Evolutionary conservation across 306 rosid species (phyloP), one percentile per base, ranked within the genome.

Genomic region (Dicorynia guianensis): DNA sequence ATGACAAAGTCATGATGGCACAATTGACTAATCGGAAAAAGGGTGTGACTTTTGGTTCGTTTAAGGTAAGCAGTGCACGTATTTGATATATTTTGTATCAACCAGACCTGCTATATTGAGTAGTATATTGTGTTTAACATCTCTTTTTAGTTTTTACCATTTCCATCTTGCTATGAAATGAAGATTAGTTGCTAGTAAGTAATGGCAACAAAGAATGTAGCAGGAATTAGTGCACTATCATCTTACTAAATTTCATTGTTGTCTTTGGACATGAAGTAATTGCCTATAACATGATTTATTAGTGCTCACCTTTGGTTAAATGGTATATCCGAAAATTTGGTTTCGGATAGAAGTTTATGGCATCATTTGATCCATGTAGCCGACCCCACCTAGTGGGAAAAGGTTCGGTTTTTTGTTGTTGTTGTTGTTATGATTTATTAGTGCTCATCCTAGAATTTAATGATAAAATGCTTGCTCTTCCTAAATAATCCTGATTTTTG

Each of bases 1-100:
- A 95, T 74, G 99, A 95, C 89, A 87, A 85, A 79, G 75, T 95
- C 79, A 95, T 95, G 99, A 95, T 95, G 99, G 83, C 97, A 68
- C 99, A 95, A 71, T 82, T 95, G 76, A 78, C 81, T 35, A 90
- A 87, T 84, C 90, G 99, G 86, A 95, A 95, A 83, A 95, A 90
- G 78, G 99, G 99, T 25, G 85, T 95, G 76, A 89, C 93, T 42
- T 89, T 86, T 90, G 99, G 97, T 63, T 79, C 90, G 66, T 81
- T 92, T 79, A 82, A 95, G 99, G 99, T 90, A 87, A 30, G 56
- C 63, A 35, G 30, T 11, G 57, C 64, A 36, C 48, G 69, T 42
- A n/a, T 58, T 57, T 81, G 36, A 13, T 76, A 76, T 56, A 39
- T 76, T 70, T 36, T 38, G 33, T 63, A 49, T 60, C 56, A 63